Conservation (phyloP, 106 monocot species). For the Dendrobium chrysotoxum region DNA sequence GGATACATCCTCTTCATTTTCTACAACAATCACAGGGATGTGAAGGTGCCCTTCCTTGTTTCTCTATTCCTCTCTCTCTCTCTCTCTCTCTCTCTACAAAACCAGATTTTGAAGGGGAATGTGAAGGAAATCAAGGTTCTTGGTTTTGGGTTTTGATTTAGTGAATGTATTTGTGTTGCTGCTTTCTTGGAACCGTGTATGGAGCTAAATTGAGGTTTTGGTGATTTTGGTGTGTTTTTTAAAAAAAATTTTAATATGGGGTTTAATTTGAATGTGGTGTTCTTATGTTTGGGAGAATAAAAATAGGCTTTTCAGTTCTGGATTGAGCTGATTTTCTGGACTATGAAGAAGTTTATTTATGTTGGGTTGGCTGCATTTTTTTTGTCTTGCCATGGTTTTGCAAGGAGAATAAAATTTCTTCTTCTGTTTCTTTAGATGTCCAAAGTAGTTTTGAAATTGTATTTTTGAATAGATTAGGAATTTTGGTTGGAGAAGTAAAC, state of each 20-base stretch:
- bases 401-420: background rate
- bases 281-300: background rate
- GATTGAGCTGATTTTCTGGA: background rate
- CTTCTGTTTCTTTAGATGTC: background rate
- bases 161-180: background rate
- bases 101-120: background rate
- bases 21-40: conserved; percentile 12
- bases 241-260: background rate
- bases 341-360: background rate
- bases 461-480: background rate
- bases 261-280: background rate
- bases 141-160: background rate
- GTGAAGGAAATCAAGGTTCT: background rate
- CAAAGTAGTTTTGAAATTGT: background rate
- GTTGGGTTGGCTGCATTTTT: background rate
- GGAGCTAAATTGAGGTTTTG: background rate
- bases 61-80: background rate
- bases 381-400: background rate
- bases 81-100: background rate
- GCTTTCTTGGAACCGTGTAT: background rate
- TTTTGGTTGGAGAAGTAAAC: background rate
- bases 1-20: conserved; percentile 55
- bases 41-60: conserved; percentile 6
- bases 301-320: background rate
- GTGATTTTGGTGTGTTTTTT: background rate